phyloP scores from a whole-genome alignment of 2,329 filamentous ascomycete species.

The Teratosphaeria epicoccoides region DNA sequence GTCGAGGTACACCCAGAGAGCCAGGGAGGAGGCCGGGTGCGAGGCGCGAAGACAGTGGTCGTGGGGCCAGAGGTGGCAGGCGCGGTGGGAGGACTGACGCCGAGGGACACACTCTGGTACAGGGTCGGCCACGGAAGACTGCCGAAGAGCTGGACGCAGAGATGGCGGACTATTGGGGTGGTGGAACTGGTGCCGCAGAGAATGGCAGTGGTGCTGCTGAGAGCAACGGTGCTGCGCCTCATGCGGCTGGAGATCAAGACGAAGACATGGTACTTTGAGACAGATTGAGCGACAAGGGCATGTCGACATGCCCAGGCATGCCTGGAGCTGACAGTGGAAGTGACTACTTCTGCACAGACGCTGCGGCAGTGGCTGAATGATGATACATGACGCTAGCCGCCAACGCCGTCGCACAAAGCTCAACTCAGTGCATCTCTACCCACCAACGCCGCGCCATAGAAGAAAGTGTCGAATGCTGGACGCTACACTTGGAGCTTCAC shows the following conservation, averaged over 20 bases:
- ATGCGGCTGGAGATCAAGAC: conserved; percentile 17
- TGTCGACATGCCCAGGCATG: too few relatives aligned
- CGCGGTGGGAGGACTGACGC: conserved; percentile 29
- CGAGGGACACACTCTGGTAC: conserved; percentile 33
- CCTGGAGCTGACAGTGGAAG: too few relatives aligned
- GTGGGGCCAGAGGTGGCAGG: conserved; percentile 33
- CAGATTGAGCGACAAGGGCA: background rate
- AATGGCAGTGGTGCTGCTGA: conserved; percentile 12
- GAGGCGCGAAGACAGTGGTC: conserved; percentile 32
- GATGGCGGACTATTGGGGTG: conserved; percentile 83
- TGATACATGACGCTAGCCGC: too few relatives aligned
- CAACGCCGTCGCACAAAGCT: too few relatives aligned
- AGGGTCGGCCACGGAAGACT: conserved; percentile 62
- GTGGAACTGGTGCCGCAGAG: conserved; percentile 27
- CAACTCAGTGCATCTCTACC: background rate
- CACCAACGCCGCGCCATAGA: background rate
- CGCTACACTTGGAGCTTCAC: background rate
- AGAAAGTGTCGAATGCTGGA: background rate
- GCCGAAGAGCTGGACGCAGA: conserved; percentile 90
- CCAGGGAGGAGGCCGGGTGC: conserved; percentile 37
- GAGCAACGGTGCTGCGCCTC: conserved; percentile 6
- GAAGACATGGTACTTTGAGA: conserved; percentile 26
- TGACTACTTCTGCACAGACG: too few relatives aligned
- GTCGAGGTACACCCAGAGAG: conserved; percentile 39
- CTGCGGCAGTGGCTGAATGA: too few relatives aligned